A percentile compares a stretch with the other conserved stretches of the same genome.
These are phyloP conservation scores for Tulasnella sp. DNA, from an alignment of 768 basidiomycete species.

Conservation along the genomic window DNA sequence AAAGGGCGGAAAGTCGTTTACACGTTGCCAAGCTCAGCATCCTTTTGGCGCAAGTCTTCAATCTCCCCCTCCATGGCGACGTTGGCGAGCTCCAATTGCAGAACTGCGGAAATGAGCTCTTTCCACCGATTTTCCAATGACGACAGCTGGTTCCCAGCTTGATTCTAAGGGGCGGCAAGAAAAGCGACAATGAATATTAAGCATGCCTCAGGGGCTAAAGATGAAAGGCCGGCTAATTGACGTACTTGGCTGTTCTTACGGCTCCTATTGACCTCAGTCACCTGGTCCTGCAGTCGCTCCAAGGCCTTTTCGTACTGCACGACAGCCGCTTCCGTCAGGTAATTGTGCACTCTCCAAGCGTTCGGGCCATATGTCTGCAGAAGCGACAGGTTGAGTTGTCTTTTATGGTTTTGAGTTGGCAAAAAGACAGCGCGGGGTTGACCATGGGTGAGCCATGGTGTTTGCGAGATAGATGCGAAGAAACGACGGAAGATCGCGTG, in stretches of 20 bases:
- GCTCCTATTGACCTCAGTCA: conserved; percentile 77
- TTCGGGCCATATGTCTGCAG: conserved; percentile 82
- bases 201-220: background rate
- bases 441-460: conserved; percentile 8
- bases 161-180: conserved; percentile 40
- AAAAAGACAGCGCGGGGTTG: background rate
- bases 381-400: conserved; percentile 72
- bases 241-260: conserved; percentile 74
- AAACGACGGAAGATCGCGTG: conserved; percentile 2
- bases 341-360: conserved; percentile 87
- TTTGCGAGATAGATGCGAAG: conserved; percentile 7
- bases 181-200: background rate
- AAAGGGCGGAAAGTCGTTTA: background rate
- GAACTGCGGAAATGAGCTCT: conserved; percentile 74
- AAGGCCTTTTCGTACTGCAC: conserved; percentile 57
- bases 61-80: conserved; percentile 77
- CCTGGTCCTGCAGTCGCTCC: conserved; percentile 68
- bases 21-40: conserved; percentile 13
- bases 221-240: conserved; percentile 17
- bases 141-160: conserved; percentile 65
- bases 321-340: conserved; percentile 65
- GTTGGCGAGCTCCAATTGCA: conserved; percentile 95
- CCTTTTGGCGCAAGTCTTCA: conserved; percentile 23
- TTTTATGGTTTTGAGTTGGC: conserved; percentile 23
- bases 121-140: conserved; percentile 84